Conservation (phyloP, 2,329 filamentous ascomycete species). For the Penicillium hesseltinei region DNA sequence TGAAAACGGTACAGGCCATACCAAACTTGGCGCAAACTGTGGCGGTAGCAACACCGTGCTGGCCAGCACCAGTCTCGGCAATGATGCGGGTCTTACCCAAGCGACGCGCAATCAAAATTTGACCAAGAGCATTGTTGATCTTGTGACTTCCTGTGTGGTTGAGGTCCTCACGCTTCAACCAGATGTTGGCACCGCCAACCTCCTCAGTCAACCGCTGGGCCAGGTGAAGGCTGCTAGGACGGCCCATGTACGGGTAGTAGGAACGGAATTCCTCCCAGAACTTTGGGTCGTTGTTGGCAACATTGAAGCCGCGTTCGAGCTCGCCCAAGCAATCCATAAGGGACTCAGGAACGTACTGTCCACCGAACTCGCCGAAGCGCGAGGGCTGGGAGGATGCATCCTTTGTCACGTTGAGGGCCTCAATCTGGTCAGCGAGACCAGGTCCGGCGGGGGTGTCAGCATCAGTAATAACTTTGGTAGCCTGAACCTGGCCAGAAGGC, state of each 20-base stretch:
- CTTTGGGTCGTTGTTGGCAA: conserved; percentile 77
- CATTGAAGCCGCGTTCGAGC: conserved; percentile 86
- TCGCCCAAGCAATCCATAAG: conserved; percentile 95
- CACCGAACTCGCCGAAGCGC: conserved; percentile 92
- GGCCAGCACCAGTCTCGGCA: conserved; percentile 93
- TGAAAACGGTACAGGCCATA: conserved; percentile 97
- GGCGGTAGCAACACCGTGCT: conserved; percentile 96
- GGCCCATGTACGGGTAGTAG: conserved; percentile 96
- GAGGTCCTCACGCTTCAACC: conserved; percentile 94
- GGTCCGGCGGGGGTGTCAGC: conserved; percentile 56
- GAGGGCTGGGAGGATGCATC: conserved; percentile 65
- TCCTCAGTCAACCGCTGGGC: conserved; percentile 85
- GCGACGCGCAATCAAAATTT: conserved; percentile 79
- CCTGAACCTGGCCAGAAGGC: conserved; percentile 48
- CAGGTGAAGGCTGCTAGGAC: conserved; percentile 85
- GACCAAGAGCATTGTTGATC: conserved; percentile 97
- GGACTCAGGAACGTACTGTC: conserved; percentile 95
- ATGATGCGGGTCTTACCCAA: conserved; percentile 97
- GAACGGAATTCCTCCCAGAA: conserved; percentile 98
- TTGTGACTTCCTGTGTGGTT: conserved; percentile 99
- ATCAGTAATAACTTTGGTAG: conserved; percentile 66
- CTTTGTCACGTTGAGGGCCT: conserved; percentile 69
- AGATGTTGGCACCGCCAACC: conserved; percentile 91
- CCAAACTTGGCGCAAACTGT: conserved; percentile 98
- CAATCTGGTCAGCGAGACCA: conserved; percentile 77